Evolutionary conservation across 2,329 filamentous ascomycete genomes (phyloP).

Genomic region (Falciphora oryzae): DNA sequence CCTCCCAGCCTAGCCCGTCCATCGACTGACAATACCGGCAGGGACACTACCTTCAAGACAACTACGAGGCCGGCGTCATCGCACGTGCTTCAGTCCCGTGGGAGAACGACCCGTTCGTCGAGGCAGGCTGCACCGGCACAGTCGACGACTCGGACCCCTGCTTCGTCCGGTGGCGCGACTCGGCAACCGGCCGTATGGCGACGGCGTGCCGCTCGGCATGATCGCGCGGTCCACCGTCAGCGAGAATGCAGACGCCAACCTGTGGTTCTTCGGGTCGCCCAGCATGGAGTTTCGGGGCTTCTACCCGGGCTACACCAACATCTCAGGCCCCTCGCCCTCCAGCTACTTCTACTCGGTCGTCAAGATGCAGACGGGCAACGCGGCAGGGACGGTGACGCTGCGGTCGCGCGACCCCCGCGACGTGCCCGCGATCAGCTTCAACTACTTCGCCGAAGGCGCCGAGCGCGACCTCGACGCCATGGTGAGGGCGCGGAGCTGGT

Average conservation of each 20-base stretch:
- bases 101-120: conserved; percentile 14
- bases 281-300: conserved; percentile 18
- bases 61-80: conserved; percentile 38
- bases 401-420: conserved; percentile 1
- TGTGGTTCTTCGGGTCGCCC: conserved; percentile 16
- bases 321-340: conserved; percentile 12
- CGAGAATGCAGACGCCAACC: not conserved
- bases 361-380: conserved; percentile 11
- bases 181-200: not conserved
- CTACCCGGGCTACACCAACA: conserved; percentile 17
- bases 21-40: no score
- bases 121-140: conserved; percentile 12
- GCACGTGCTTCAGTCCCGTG: conserved; percentile 15
- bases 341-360: conserved; percentile 5
- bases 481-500: conserved; percentile 12
- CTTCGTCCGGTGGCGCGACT: not conserved
- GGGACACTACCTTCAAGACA: conserved; percentile 54
- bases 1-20: no score
- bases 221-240: conserved; percentile 14
- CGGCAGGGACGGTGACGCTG: not conserved
- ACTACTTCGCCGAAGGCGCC: conserved; percentile 18
- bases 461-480: conserved; percentile 16
- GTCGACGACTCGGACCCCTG: not conserved
- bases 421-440: conserved; percentile 10
- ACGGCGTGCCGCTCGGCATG: conserved; percentile 7